Evolutionary conservation across 495 filamentous ascomycete genomes (phyloP), one percentile per base, ranked within the genome.

Genomic region (Tuber magnatum): DNA sequence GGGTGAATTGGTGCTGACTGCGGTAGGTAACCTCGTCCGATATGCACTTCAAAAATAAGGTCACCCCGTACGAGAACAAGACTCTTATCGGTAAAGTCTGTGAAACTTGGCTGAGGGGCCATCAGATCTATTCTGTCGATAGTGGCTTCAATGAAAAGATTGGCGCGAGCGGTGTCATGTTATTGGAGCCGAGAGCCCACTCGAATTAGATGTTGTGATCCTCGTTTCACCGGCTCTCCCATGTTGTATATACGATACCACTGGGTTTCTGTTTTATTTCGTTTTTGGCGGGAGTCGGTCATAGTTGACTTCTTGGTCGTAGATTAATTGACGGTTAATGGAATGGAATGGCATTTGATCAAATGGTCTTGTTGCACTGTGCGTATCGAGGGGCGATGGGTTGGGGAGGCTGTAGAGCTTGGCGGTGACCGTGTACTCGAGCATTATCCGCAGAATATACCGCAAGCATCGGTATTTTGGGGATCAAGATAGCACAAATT

Each of bases 21-120:
- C 20, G 2, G 71, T 74, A 81, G 80, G 80, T 82, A 39, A 82
- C 78, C 2, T 78, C 79, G 14, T 82, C 82, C 65, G 86, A 87
- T 43, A 97, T 99, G 94, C 87, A 95, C 61, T 99, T 97, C 88
- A 89, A 94, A 80, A 98, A 99, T 83, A 96, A 97, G 84, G 92
- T 93, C 85, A 92, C 89, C 39, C 95, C 95, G 3, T 99, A 97
- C 86, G 92, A 97, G 84, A 93, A 93, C 39, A 91, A 90, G 79
- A 88, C 83, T 9, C 89, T 99, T 82, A 88, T 86, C 74, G 95
- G 95, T 0, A 88, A 92, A 77, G 94, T 97, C 22, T 87, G 85
- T 72, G 93, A 97, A 87, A 97, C 95, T 14, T 98, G 93, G 93
- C 81, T 99, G 68, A 86, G 94, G 46, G 95, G 95, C 1, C 84